Evolutionary conservation across 192 early-diverging fungal genomes (phyloP).

Genomic region (Physocladia obscura): DNA sequence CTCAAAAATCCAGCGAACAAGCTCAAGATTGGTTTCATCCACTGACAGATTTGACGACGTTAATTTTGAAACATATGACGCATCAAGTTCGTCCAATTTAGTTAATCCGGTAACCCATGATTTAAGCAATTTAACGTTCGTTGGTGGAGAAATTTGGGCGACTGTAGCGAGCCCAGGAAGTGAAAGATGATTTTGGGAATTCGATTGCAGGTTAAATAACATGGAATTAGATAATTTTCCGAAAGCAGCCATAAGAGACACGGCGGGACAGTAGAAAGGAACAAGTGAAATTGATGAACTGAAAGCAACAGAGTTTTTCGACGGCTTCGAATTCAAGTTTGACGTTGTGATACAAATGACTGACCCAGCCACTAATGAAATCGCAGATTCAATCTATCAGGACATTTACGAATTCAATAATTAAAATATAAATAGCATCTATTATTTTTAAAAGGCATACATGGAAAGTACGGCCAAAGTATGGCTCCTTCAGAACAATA

Average conservation of each 20-base stretch:
- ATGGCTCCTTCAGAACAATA: neutral
- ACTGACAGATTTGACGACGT: neutral
- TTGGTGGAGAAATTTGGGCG: slow-evolving; percentile 12
- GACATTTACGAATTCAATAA: neutral
- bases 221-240: neutral
- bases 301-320: slow-evolving; percentile 3
- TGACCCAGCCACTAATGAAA: slow-evolving; percentile 2
- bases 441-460: neutral
- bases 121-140: neutral
- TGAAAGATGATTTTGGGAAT: neutral
- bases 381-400: slow-evolving; percentile 10
- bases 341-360: slow-evolving; percentile 17
- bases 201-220: slow-evolving; percentile 1
- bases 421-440: neutral
- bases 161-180: slow-evolving; percentile 17
- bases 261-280: slow-evolving; percentile 23
- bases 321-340: slow-evolving; percentile 1
- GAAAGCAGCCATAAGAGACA: slow-evolving; percentile 15
- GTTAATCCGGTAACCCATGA: slow-evolving; percentile 13
- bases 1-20: slow-evolving; percentile 21
- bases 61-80: slow-evolving; percentile 1
- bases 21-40: slow-evolving; percentile 7
- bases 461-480: slow-evolving; percentile 1
- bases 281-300: neutral
- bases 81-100: slow-evolving; percentile 15